Conservation (phyloP, 768 basidiomycete genomes). For the Termitomyces sp. region DNA sequence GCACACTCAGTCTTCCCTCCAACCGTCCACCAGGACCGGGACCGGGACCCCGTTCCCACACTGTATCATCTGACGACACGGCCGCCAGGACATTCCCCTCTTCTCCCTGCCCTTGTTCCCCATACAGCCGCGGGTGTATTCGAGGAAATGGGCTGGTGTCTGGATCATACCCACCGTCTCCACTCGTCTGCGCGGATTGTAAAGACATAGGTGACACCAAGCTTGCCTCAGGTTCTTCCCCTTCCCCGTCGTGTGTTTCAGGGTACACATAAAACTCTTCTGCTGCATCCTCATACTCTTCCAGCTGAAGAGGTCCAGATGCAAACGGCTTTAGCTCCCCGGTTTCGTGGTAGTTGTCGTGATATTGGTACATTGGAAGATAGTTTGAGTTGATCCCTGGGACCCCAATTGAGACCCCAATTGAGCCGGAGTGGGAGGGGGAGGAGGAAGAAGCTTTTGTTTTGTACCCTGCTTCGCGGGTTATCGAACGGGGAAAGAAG, state of each 20-base stretch:
- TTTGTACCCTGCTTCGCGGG: conserved; percentile 58
- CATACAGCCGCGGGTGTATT: background rate
- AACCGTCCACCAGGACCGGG: background rate
- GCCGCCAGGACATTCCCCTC: background rate
- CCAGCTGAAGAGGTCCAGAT: background rate
- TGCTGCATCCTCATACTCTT: background rate
- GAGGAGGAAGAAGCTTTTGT: conserved; percentile 31
- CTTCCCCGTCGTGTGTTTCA: background rate
- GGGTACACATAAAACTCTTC: background rate
- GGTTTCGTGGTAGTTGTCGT: background rate
- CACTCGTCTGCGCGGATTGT: background rate
- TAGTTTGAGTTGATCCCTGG: background rate
- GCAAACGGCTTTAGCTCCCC: background rate
- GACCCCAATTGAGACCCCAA: background rate
- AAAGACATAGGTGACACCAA: background rate
- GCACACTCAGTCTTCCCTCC: background rate
- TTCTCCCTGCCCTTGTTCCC: background rate
- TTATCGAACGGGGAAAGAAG: conserved; percentile 75
- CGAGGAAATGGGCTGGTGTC: background rate
- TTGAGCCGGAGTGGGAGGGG: conserved; percentile 20
- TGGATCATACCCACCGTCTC: background rate
- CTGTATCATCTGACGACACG: conserved; percentile 9
- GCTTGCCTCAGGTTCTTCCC: conserved; percentile 1
- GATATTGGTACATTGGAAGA: background rate
- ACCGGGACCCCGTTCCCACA: conserved; percentile 2